Evolutionary conservation across 345 rosid species (phyloP), one percentile per base, ranked within the genome.

Genomic region (Gossypium herbaceum): DNA sequence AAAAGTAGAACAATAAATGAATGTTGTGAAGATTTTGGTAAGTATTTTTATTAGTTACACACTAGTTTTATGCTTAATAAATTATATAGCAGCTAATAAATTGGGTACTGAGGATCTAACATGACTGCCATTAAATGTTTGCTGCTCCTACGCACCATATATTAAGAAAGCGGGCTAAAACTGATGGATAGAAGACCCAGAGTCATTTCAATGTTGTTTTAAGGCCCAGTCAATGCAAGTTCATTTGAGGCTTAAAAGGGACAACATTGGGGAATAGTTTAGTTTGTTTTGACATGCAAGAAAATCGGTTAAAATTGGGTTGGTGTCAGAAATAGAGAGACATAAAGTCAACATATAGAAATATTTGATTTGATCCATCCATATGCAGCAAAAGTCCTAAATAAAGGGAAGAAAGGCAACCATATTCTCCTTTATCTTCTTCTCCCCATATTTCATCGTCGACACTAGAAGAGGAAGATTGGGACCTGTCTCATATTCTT

Each of bases 311-410:
- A 45, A 29, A 43, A 12, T 54, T 8, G 22, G 24, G 7, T 34
- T 11, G 52, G 52, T 48, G 15, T 48, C 15, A 48, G 12, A 48
- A 48, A 12, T 48, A 48, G 52, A 12, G 16, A 48, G 15, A 12
- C 52, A 48, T 15, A 48, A 34, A 48, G 52, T 48, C 52, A 48
- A 48, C 15, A 2, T 16, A 48, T 15, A 12, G 41, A 34, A 34
- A 34, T 34, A 34, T 34, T 34, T 34, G 41, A 34, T 34, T 34
- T 34, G 15, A 57, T 57, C 90, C 90, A 78, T 81, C 79, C 75
- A 60, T 7, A 44, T 73, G 79, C 63, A 73, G 79, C 79, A 58
- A 75, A 34, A 55, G 68, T 66, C 85, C 85, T 75, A 54, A 65
- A 83, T 67, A 59, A 73, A 67, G n/a, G 85, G 79, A 77, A 62